Base-by-base conservation (phyloP, 495 filamentous ascomycete genomes). In the Letharia lupina region DNA sequence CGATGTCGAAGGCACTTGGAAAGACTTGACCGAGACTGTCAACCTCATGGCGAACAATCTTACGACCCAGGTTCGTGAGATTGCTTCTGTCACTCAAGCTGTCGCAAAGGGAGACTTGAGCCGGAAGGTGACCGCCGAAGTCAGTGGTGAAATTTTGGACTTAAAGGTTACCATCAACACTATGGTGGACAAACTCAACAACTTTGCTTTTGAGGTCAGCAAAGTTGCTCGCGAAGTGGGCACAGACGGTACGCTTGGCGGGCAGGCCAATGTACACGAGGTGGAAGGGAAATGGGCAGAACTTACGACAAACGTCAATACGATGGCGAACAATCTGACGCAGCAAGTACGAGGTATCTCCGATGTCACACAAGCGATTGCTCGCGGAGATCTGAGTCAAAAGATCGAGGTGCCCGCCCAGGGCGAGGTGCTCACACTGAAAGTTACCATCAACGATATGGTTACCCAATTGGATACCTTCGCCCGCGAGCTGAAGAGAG, bases 261-360 rank as follows among this genome's bases (percentile, higher is more conserved):
- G 94, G 23, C 94, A 98, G 77, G 94, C 94, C 60, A 89, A 95
- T 75, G 94, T 99, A 11, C 90, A 96, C 70, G 94, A 96, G 68
- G 95, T 98, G 50, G 94, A 99, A 80, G 94, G 94, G 71, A 97
- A 96, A 80, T 99, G 94, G 94, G 96, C 96, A 76, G 95, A 99
- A 76, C 83, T 99, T 33, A 99, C 95, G 16, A 91, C 96, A 72
- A 98, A 98, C 70, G 81, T 83, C 65, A 83, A 83, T 73, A 87
- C 90, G 57, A 97, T 98, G 94, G 94, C 94, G 47, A 86, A 91
- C 68, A 98, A 98, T 77, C 80, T 98, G 65, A 98, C 94, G 7
- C 89, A 89, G 18, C 92, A 96, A 77, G 94, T 98, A 67, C 89
- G 94, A 74, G 89, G 90, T 77, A 98, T 98, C 66, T 97, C 94